Evolutionary conservation across 148 eudicot species (phyloP).

Genomic region (Salicornia ramosissima): DNA sequence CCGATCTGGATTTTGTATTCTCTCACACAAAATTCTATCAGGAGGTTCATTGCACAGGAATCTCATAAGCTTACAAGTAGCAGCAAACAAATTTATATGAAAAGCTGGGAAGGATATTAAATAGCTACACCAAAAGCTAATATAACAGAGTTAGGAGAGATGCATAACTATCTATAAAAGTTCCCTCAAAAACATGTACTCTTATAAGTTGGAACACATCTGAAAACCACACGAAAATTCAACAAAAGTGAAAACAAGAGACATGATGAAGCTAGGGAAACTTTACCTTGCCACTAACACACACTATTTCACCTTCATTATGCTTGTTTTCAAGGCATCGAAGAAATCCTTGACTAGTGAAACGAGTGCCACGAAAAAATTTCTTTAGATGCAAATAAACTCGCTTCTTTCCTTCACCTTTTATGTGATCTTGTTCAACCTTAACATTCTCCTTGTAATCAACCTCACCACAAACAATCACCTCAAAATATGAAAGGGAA

Average conservation of each 20-base stretch:
- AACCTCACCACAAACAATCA: constrained; percentile 70
- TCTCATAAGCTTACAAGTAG: neutral
- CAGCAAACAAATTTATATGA: neutral
- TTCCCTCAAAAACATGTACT: neutral
- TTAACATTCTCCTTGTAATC: constrained; percentile 34
- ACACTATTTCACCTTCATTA: constrained; percentile 76
- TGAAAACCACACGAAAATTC: neutral
- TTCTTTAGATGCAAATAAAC: constrained; percentile 78
- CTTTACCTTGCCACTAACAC: constrained; percentile 97
- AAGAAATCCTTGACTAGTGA: constrained; percentile 68
- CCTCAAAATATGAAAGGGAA: constrained; percentile 80
- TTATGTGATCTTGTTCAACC: constrained; percentile 30
- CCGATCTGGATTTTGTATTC: too few species aligned
- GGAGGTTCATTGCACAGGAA: neutral
- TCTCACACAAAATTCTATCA: too few species aligned
- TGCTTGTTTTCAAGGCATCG: constrained; percentile 59
- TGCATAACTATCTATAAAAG: neutral
- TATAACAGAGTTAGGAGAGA: neutral
- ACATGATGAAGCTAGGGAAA: constrained; percentile 6
- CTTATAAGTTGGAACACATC: neutral
- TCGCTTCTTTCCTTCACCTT: constrained; percentile 38
- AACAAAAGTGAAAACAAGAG: constrained; percentile 5
- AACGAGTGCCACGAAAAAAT: constrained; percentile 81
- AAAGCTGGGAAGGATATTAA: neutral
- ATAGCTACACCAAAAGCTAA: neutral